Evolutionary conservation across 2,329 filamentous ascomycete species (phyloP), one percentile per base, ranked within the genome.

Genomic region (Fusarium udum): DNA sequence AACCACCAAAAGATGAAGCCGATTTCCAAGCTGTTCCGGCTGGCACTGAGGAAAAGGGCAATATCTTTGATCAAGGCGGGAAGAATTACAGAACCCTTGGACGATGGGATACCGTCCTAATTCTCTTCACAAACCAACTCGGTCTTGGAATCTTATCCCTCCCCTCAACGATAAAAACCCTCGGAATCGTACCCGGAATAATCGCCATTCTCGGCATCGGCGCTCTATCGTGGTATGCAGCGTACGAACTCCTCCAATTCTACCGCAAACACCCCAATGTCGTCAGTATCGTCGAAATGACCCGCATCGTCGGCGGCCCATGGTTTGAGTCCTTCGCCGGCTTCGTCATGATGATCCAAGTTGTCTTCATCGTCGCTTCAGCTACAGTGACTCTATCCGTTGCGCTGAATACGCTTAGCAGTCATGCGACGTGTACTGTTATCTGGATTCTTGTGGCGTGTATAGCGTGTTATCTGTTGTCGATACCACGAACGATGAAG

Each of bases 271-370:
- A 93, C 75, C 91, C 91, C 3, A 88, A 92, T 79, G 87, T 92
- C 62, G 89, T 90, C 70, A 91, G 92, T 79, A 90, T 92, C 22
- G 92, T 90, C 76, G 91, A 93, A 75, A 89, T 92, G 87, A 86
- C 87, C 86, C 76, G 86, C 85, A 73, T 88, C 83, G 73, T 87
- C 83, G 83, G 77, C 16, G 76, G 76, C 2, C 7, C 61, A 1
- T 69, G 62, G 49, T 68, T 77, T 1, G 75, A 77, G 39, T 26
- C 61, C 2, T 6, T 77, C 3, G 75, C 75, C 14, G 75, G 75
- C 15, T 55, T 76, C 2, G 61, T 77, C 12, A 74, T 75, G 55
- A 73, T 77, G 56, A 73, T 77, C 10, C 75, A 77, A 16, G 70
- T 77, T 1, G 61, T 77, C 14, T 77, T 77, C 24, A 65, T 75